phyloP scores from a whole-genome alignment of 441 rosid genomes.

The Francoa sonchifolia region DNA sequence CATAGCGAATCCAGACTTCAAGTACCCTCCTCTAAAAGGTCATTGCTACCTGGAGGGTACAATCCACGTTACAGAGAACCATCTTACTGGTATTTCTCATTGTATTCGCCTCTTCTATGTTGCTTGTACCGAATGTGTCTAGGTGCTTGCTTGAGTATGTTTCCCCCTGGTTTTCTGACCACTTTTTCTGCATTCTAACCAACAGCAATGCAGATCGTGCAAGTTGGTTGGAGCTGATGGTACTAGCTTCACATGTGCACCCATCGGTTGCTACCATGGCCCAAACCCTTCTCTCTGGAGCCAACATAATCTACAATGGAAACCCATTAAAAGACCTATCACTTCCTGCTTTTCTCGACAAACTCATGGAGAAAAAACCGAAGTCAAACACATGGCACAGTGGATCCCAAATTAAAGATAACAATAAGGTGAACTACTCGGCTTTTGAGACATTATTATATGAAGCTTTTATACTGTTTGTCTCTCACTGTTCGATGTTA shows the following conservation, averaged over 20 bases:
- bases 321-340: conserved; percentile 72
- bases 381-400: conserved; percentile 87
- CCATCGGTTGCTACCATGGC: conserved; percentile 99
- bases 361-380: conserved; percentile 97
- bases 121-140: neutral
- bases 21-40: conserved; percentile 15
- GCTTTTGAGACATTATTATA: neutral
- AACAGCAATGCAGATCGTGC: conserved; percentile 75
- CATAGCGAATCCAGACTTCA: conserved; percentile 19
- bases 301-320: conserved; percentile 80
- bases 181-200: neutral
- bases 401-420: conserved; percentile 91
- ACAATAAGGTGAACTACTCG: conserved; percentile 52
- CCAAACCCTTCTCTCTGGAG: conserved; percentile 76
- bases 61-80: conserved; percentile 92
- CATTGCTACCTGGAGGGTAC: conserved; percentile 72
- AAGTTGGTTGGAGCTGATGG: conserved; percentile 93
- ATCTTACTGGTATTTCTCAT: conserved; percentile 50
- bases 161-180: too few species aligned
- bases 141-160: too few species aligned
- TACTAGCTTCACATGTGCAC: conserved; percentile 79
- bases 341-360: conserved; percentile 76
- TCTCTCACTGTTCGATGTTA: too few species aligned
- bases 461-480: too few species aligned
- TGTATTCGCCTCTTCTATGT: conserved; percentile 4